phyloP scores from a whole-genome alignment of 371 early-diverging fungal genomes.

The Circinella umbellata region DNA sequence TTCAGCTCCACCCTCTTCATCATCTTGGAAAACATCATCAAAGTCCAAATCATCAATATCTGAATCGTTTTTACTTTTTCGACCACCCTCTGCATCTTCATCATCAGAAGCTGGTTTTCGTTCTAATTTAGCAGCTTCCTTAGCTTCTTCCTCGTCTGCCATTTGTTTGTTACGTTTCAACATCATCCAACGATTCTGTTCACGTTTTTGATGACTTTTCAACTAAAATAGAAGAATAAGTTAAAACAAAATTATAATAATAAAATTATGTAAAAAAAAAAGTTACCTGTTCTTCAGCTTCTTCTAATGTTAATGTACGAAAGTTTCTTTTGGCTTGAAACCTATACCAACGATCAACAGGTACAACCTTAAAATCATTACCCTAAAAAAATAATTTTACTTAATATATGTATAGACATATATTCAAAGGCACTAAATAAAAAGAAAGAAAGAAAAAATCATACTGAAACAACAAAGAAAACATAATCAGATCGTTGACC shows the following conservation, averaged over 20 bases:
- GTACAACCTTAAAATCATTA: conserved; percentile 86
- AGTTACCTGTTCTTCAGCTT: conserved; percentile 89
- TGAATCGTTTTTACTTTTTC: conserved; percentile 25
- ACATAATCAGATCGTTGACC: conserved; percentile 79
- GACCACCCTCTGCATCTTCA: conserved; percentile 8
- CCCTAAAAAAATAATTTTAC: conserved; percentile 40
- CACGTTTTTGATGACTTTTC: conserved; percentile 61
- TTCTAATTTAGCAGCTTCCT: conserved; percentile 15
- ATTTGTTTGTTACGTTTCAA: conserved; percentile 44
- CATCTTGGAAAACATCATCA: conserved; percentile 63
- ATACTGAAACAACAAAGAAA: conserved; percentile 73
- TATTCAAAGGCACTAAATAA: background rate
- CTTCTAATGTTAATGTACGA: conserved; percentile 84
- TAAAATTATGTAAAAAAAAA: no score
- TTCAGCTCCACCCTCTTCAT: conserved; percentile 82
- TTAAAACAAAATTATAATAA: no score
- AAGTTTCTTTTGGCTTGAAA: conserved; percentile 84
- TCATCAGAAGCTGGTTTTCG: conserved; percentile 9
- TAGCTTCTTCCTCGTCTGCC: conserved; percentile 21
- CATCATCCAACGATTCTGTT: conserved; percentile 79
- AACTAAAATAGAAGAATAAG: conserved; percentile 21
- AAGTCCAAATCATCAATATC: conserved; percentile 62
- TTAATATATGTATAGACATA: background rate
- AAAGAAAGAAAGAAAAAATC: background rate
- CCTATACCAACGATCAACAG: conserved; percentile 91